Conservation (phyloP, 139 green algal genomes). For the Micractinium conductrix region DNA sequence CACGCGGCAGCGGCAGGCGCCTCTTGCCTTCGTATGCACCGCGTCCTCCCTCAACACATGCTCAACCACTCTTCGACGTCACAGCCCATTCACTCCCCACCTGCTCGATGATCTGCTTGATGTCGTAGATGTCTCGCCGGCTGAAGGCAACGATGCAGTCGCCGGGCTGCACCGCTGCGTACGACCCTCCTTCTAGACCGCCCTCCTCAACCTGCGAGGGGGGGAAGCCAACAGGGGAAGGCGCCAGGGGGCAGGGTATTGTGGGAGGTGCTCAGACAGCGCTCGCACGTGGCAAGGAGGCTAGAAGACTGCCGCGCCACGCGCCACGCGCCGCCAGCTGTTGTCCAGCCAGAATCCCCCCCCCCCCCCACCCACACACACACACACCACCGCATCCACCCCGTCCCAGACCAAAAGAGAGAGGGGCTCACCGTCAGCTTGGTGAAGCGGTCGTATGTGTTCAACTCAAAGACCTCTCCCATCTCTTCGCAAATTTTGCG, state of each 20-base stretch:
- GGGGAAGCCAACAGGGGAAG: neutral
- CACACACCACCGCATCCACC: no score
- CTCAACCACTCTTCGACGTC: no score
- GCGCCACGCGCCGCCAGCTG: no score
- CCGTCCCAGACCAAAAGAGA: no score
- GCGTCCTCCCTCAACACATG: no score
- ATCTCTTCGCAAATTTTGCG: slow-evolving; percentile 58
- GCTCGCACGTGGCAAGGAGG: neutral
- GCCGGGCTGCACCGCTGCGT: slow-evolving; percentile 68
- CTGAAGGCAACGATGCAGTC: slow-evolving; percentile 97
- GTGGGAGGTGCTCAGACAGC: neutral
- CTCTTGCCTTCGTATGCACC: neutral
- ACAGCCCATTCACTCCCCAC: no score
- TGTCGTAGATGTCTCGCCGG: slow-evolving; percentile 77
- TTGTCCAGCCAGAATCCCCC: no score
- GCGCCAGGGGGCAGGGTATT: neutral
- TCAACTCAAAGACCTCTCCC: slow-evolving; percentile 73
- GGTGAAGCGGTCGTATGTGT: slow-evolving; percentile 43
- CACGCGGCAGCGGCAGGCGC: neutral
- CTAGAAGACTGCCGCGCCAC: no score
- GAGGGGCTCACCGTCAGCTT: slow-evolving; percentile 33
- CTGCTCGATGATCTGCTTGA: slow-evolving; percentile 73
- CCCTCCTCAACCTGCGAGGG: slow-evolving; percentile 9
- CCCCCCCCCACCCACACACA: no score
- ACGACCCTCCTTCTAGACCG: slow-evolving; percentile 19